Evolutionary conservation across 1,284 basidiomycete genomes (phyloP).

Genomic region (Cutaneotrichosporon sp.): DNA sequence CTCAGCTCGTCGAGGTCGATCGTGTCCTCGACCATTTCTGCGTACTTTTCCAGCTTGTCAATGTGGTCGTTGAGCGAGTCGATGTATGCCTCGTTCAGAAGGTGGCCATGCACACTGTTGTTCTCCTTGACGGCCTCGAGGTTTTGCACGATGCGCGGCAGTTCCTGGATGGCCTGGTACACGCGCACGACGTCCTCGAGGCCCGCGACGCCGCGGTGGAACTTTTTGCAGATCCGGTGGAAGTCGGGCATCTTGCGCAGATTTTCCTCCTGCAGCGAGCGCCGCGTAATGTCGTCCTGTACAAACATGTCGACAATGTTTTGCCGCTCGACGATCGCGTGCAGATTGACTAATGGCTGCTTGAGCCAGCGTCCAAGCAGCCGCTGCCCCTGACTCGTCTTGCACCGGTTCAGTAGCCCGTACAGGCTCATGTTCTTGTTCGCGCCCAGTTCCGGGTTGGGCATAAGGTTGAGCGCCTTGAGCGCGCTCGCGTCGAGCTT

Average conservation of each 20-base stretch:
- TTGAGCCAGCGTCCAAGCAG: constrained; percentile 91
- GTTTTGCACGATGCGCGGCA: constrained; percentile 67
- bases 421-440: constrained; percentile 79
- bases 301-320: constrained; percentile 82
- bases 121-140: constrained; percentile 50
- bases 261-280: constrained; percentile 64
- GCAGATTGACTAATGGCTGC: constrained; percentile 89
- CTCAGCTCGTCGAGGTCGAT: constrained; percentile 80
- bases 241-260: constrained; percentile 92
- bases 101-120: constrained; percentile 48
- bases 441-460: constrained; percentile 57
- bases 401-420: constrained; percentile 89
- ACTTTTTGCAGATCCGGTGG: constrained; percentile 85
- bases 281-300: constrained; percentile 66
- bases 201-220: constrained; percentile 75
- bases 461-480: constrained; percentile 81
- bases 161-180: constrained; percentile 79
- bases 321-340: constrained; percentile 82
- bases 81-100: constrained; percentile 67
- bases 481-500: constrained; percentile 91
- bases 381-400: constrained; percentile 91
- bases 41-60: constrained; percentile 66
- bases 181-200: constrained; percentile 95
- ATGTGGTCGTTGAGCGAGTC: constrained; percentile 58
- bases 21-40: constrained; percentile 92